Base-by-base conservation (phyloP, 192 early-diverging fungal species). In the Mortierella claussenii region DNA sequence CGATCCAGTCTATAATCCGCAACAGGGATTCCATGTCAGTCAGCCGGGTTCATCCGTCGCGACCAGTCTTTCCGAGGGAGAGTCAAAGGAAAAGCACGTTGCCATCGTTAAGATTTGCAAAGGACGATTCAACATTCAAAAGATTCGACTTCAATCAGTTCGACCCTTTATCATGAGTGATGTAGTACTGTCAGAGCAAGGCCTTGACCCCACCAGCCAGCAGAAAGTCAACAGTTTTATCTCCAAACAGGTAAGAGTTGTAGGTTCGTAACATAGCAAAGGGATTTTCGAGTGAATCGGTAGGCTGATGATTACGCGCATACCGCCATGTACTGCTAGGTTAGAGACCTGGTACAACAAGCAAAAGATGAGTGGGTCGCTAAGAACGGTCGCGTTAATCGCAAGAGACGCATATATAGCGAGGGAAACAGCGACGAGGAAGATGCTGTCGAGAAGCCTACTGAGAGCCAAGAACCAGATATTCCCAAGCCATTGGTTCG, bases 11-110 rank as follows among this genome's bases (percentile, higher is more conserved):
- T 79, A 84, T 60, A 92, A 89, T 70, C 81, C 84, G 15, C 79
- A 86, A 21, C 76, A 82, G 51, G 80, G 82, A 8, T 95, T 96
- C 60, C 86, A 90, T 43, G 88, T 98, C 13, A 91, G 90, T 8
- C 97, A 98, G 57, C 97, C 97, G 0, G 97, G 97, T 0, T 95
- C 94, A 1, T 95, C 94, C 1, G 88, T 98, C 3, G 95, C 95
- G 4, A 98, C 97, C 1, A 92, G 93, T 54, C 69, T 98, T 34
- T 88, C 83, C 11, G 87, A 93, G 45, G 96, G 95, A 24, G 97
- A 98, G 69, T 85, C 94, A 0, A 80, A 57, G 44, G 65, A 67
- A 3, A 81, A 78, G 62, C 84, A 81, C 46, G 70, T 86, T 15
- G 83, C 69, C 6, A 67, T 84, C 33, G 66, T 98, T 21, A 81